A percentile compares a stretch with the other conserved stretches of the same genome.
These are phyloP conservation scores for Agroathelia rolfsii DNA, from an alignment of 1,284 basidiomycete genomes.

Conservation along the genomic window DNA sequence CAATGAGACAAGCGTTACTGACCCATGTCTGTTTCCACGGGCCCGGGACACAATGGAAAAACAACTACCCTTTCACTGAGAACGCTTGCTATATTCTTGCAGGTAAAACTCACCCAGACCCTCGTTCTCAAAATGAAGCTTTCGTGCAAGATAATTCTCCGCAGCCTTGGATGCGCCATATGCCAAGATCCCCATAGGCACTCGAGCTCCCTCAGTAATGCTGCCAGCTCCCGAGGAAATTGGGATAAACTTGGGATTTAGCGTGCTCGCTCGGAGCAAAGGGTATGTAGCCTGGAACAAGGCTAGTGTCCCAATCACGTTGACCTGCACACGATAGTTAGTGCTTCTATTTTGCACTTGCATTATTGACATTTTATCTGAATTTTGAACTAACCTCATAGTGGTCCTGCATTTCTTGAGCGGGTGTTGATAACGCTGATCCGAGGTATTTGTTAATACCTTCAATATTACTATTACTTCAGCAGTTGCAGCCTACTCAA, in stretches of 20 bases:
- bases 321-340: too few relatives aligned
- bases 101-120: not conserved
- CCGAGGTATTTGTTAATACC: not conserved
- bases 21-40: not conserved
- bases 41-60: not conserved
- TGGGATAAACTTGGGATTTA: not conserved
- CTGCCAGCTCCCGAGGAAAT: not conserved
- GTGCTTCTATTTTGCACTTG: too few relatives aligned
- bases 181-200: not conserved
- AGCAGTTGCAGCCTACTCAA: not conserved
- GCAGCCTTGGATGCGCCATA: not conserved
- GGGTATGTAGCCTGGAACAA: not conserved
- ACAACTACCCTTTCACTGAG: not conserved
- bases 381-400: too few relatives aligned
- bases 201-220: not conserved
- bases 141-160: constrained; percentile 1
- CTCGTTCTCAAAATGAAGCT: not conserved
- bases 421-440: not conserved
- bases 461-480: not conserved
- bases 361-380: too few relatives aligned
- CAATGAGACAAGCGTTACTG: not conserved
- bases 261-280: not conserved
- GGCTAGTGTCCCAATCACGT: not conserved
- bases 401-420: not conserved
- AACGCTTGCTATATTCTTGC: not conserved